These are phyloP conservation scores for Aspergillus kassunensis DNA, from an alignment of 495 filamentous ascomycete genomes.

Conservation along the genomic window DNA sequence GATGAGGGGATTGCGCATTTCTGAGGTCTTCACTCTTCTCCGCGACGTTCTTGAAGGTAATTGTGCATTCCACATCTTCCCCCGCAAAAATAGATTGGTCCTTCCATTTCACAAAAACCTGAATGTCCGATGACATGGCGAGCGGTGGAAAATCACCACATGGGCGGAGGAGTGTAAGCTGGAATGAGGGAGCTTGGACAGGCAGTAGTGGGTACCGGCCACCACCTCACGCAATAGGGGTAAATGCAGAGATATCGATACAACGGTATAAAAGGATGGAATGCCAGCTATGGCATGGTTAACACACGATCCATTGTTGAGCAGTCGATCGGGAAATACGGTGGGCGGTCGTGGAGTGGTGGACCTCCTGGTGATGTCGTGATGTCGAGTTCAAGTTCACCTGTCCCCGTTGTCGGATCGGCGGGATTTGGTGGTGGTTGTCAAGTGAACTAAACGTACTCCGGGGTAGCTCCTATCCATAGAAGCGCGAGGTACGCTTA, in stretches of 20 bases:
- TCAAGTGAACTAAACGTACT: neutral
- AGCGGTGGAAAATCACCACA: conserved; percentile 33
- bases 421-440: conserved; percentile 4
- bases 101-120: conserved; percentile 91
- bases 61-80: conserved; percentile 88
- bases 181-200: conserved; percentile 19
- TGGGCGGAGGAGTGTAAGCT: conserved; percentile 24
- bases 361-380: neutral
- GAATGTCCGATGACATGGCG: conserved; percentile 64
- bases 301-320: conserved; percentile 19
- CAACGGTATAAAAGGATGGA: neutral
- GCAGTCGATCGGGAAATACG: conserved; percentile 1
- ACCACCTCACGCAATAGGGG: conserved; percentile 15
- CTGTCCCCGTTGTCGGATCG: neutral
- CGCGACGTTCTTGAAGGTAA: conserved; percentile 91
- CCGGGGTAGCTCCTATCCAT: neutral
- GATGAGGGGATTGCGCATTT: conserved; percentile 37
- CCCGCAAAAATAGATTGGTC: conserved; percentile 90
- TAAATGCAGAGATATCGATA: conserved; percentile 1
- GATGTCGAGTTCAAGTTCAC: too few species aligned
- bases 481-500: neutral
- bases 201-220: conserved; percentile 23
- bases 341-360: neutral
- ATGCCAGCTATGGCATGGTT: conserved; percentile 25
- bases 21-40: conserved; percentile 29